A percentile compares a stretch with the other conserved stretches of the same genome.
These are phyloP conservation scores for Umbellularia californica DNA, from an alignment of 164 flowering plant species.

Conservation along the genomic window DNA sequence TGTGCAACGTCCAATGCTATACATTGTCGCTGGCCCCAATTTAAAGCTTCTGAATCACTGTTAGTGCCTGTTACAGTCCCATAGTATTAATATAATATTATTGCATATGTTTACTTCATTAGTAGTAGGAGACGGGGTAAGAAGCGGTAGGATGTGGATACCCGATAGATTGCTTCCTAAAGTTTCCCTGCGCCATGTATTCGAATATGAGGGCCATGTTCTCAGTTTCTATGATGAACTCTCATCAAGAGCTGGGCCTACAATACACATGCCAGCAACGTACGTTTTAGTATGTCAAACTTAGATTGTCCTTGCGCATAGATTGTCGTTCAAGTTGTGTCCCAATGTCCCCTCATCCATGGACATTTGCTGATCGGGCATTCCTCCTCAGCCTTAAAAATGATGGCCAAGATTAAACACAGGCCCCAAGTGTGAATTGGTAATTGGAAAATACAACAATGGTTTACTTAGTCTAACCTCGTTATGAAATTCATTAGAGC, in stretches of 20 bases:
- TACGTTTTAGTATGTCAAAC: not conserved
- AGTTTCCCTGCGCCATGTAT: conserved; percentile 46
- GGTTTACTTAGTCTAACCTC: conserved; percentile 27
- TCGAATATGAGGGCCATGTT: conserved; percentile 41
- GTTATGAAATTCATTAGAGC: conserved; percentile 31
- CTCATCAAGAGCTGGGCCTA: conserved; percentile 40
- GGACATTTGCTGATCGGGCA: too few relatives aligned
- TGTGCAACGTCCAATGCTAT: conserved; percentile 39
- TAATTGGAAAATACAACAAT: too few relatives aligned
- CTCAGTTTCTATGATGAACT: conserved; percentile 39
- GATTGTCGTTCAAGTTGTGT: too few relatives aligned
- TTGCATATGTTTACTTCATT: too few relatives aligned
- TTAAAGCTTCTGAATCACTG: not conserved
- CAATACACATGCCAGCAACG: not conserved
- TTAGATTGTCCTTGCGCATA: too few relatives aligned
- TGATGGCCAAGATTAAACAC: too few relatives aligned
- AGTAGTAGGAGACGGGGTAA: too few relatives aligned
- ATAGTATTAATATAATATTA: too few relatives aligned
- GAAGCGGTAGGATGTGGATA: not conserved
- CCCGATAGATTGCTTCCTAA: conserved; percentile 32
- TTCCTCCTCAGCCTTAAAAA: too few relatives aligned
- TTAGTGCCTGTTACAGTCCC: too few relatives aligned
- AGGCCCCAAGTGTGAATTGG: too few relatives aligned
- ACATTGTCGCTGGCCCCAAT: conserved; percentile 17
- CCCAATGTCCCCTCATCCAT: too few relatives aligned